phyloP scores from a whole-genome alignment of 306 rosid genomes.

The Dalbergia cochinchinensis region DNA sequence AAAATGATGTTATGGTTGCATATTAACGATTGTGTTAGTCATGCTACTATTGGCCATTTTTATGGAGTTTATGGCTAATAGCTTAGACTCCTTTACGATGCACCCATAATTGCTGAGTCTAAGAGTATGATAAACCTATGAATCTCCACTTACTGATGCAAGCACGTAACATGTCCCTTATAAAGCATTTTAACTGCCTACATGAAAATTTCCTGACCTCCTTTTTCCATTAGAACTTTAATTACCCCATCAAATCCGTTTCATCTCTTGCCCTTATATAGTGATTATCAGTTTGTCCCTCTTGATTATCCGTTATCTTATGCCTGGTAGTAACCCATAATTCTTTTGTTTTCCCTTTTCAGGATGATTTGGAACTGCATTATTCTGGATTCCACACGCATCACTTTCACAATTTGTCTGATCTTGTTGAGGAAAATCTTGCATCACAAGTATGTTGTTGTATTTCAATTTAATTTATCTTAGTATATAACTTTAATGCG shows the following conservation, averaged over 20 bases:
- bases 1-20: conserved; percentile 30
- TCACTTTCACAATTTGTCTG: conserved; percentile 91
- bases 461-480: conserved; percentile 37
- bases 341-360: conserved; percentile 49
- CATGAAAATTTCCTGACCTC: background rate
- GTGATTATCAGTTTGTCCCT: conserved; percentile 23
- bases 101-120: conserved; percentile 10
- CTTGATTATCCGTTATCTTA: conserved; percentile 34
- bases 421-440: conserved; percentile 81
- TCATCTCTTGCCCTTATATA: conserved; percentile 23
- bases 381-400: conserved; percentile 83
- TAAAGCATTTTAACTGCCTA: conserved; percentile 19
- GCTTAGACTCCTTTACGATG: conserved; percentile 4
- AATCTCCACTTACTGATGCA: conserved; percentile 30
- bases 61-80: conserved; percentile 34
- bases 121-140: conserved; percentile 24
- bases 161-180: conserved; percentile 27
- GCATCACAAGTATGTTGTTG: conserved; percentile 71
- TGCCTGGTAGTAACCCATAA: conserved; percentile 24
- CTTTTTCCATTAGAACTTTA: conserved; percentile 5
- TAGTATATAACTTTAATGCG: conserved; percentile 18
- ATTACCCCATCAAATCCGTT: conserved; percentile 1
- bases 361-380: conserved; percentile 85
- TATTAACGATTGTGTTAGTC: conserved; percentile 22
- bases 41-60: conserved; percentile 23